A percentile compares a stretch with the other conserved stretches of the same genome.
phyloP scores from a whole-genome alignment of 108 stramenopile species.

The Cylindrotheca closterium region DNA sequence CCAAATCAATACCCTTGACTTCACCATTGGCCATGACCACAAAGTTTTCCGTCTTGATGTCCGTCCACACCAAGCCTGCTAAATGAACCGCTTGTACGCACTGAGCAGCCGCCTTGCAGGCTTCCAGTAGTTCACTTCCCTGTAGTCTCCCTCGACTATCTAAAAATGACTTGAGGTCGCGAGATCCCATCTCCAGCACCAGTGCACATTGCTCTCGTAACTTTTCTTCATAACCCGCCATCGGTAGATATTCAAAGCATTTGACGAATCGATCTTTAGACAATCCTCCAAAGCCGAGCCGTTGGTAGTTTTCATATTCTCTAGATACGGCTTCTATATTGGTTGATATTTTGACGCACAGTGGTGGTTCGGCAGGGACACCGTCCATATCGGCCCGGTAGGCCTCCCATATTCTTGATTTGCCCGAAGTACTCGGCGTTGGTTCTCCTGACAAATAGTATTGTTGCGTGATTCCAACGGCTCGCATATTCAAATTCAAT shows the following conservation, averaged over 20 bases:
- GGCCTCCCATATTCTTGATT: constrained; percentile 47
- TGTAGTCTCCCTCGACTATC: constrained; percentile 41
- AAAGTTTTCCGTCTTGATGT: constrained; percentile 89
- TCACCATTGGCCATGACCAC: constrained; percentile 62
- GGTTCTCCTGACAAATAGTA: constrained; percentile 56
- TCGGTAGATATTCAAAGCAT: constrained; percentile 57
- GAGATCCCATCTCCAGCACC: constrained; percentile 72
- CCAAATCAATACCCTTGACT: constrained; percentile 85
- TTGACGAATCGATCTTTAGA: constrained; percentile 59
- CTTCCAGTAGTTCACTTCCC: constrained; percentile 69
- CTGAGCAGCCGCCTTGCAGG: constrained; percentile 63
- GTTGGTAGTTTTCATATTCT: constrained; percentile 73
- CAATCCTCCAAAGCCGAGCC: constrained; percentile 24
- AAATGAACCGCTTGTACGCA: constrained; percentile 77
- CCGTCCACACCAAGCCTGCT: constrained; percentile 84
- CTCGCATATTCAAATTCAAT: constrained; percentile 47
- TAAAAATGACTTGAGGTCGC: constrained; percentile 78
- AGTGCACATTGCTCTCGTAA: constrained; percentile 68
- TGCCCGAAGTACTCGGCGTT: constrained; percentile 53
- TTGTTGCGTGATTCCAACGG: constrained; percentile 52
- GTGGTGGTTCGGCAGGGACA: constrained; percentile 28
- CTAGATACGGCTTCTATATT: constrained; percentile 73
- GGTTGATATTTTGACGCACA: constrained; percentile 50
- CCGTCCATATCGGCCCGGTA: constrained; percentile 44
- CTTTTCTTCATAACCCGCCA: constrained; percentile 44